Base-by-base conservation (phyloP, 257 asterid species). In the Penstemon davidsonii region DNA sequence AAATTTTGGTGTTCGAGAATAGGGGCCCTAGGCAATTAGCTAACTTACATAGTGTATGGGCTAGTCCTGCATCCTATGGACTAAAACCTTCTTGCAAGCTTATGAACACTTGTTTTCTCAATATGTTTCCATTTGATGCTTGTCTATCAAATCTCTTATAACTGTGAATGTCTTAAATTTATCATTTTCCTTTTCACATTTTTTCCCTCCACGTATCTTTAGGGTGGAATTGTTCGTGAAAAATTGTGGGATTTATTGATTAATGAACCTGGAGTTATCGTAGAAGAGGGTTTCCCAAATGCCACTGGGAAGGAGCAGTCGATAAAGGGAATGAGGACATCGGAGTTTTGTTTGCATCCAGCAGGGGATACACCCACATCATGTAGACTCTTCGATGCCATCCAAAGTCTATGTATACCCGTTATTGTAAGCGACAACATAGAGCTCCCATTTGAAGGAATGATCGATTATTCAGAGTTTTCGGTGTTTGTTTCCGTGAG, bases 311-410 rank as follows among this genome's bases (percentile, higher is more conserved):
- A 81, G 75, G 95, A 87, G 79, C 98, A 88, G 62, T 89, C 98
- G 0, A 89, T 92, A 76, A 86, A 78, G 78, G 98, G 97, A 46
- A 92, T 89, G 98, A 79, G 97, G 60, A 76, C 87, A 18, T 92
- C 98, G 0, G 96, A 92, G 64, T 92, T 92, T 78, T 92, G 98
- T 76, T 82, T 92, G 82, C 98, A 92, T 62, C 98, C 98, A 57
- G 96, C 98, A 0, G 98, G 98, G 3, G 97, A 92, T 68, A 92
- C 98, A 0, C 98, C 98, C 43, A 92, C 98, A 40, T 92, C 98
- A 6, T 92, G 98, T 51, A 73, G 98, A 72, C 89, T 89, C 18
- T 92, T 92, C 63, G 98, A 92, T 75, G 97, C 97, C 72, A 72
- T 92, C 61, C 98, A 88, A 75, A 92, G 98, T 71, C 95, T 92